Evolutionary conservation across 805 yeast genomes (phyloP), one percentile per base, ranked within the genome.

Genomic region (Grigorovia humatica): DNA sequence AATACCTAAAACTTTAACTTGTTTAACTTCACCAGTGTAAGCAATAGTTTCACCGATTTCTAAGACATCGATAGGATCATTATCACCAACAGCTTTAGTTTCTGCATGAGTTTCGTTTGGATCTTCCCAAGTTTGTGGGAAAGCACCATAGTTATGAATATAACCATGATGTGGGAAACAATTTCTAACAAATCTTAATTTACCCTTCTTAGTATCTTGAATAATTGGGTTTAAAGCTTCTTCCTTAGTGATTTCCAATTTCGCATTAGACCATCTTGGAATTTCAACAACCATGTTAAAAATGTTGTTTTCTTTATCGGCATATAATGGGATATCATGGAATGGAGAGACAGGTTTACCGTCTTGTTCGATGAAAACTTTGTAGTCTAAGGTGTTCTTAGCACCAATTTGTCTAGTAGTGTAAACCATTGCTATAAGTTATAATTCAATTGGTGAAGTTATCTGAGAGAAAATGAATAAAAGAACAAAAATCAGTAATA

Each of bases 121-220:
- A 64, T 83, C 87, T 70, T 83, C 89, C 89, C 89, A 83, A 47
- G 89, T 83, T 71, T 91, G 97, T 59, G 98, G 98, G 80, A 91
- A 85, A 48, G 97, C 97, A 70, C 98, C 99, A 70, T 91, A 91
- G 77, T 93, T 93, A 77, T 89, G 96, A 62, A 91, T 91, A 78
- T 93, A 91, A 63, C 99, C 99, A 71, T 93, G 95, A 77, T 87
- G 96, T 50, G 99, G 99, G 88, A 91, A 91, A 71, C 95, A 82
- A 81, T 93, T 93, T 76, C 96, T 84, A 54, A 93, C 98, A 63
- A 84, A 93, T 75, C 98, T 83, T 66, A 89, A 81, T 72, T 88
- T 85, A 60, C 97, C 98, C 79, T 93, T 91, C 78, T 93, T 93
- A 67, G 95, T 87, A 74, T 93, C 99, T 77, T 93, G 99, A 56